A percentile compares a stretch with the other conserved stretches of the same genome.
These are phyloP conservation scores for Ascochyta viciae-villosae DNA, from an alignment of 2,329 filamentous ascomycete genomes.

Conservation along the genomic window DNA sequence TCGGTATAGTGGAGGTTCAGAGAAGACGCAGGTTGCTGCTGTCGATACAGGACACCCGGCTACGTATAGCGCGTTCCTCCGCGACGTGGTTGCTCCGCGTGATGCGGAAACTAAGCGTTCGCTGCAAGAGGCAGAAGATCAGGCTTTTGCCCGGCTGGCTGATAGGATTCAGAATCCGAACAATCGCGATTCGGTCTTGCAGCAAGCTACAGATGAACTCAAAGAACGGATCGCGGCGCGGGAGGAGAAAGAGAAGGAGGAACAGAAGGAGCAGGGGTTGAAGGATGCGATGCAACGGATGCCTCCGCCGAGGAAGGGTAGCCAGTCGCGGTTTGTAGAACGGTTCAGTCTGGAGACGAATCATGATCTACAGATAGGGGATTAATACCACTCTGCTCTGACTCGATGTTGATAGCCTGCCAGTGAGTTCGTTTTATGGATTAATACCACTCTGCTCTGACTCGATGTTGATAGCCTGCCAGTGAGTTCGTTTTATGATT, in stretches of 20 bases:
- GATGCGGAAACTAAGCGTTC: neutral
- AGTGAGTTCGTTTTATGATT: neutral
- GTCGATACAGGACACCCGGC: neutral
- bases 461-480: neutral
- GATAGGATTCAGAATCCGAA: neutral
- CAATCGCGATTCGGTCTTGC: neutral
- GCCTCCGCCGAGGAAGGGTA: neutral
- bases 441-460: neutral
- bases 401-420: neutral
- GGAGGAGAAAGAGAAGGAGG: neutral
- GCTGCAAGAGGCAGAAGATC: neutral
- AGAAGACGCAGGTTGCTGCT: neutral
- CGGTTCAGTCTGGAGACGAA: neutral
- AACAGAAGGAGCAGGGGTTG: neutral
- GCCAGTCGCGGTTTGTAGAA: slow-evolving; percentile 1
- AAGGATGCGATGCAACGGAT: neutral
- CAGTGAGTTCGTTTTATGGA: neutral
- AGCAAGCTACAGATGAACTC: neutral
- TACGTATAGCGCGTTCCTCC: no score
- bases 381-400: neutral
- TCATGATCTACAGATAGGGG: neutral
- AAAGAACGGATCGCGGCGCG: neutral
- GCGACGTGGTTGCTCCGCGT: no score
- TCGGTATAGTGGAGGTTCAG: neutral
- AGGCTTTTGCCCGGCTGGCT: neutral